Evolutionary conservation across 2,329 filamentous ascomycete species (phyloP).

Genomic region (Fusarium illudens): DNA sequence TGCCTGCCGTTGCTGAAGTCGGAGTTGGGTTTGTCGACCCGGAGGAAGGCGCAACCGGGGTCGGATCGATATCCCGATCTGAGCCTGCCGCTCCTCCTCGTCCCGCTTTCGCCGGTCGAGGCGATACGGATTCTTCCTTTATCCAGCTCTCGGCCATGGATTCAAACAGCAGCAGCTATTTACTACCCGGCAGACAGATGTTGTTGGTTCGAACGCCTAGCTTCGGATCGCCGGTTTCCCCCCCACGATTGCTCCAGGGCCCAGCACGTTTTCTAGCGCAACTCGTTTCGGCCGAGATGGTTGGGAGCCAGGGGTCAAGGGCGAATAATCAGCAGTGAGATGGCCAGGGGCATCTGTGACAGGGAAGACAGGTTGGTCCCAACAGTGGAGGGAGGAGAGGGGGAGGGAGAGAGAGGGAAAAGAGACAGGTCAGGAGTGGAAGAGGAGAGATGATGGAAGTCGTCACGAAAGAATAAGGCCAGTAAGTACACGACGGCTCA

Average conservation of each 20-base stretch:
- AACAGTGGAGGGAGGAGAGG: not conserved
- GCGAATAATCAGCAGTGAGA: constrained; percentile 10
- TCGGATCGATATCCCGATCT: constrained; percentile 13
- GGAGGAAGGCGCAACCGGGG: constrained; percentile 16
- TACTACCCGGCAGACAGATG: not conserved
- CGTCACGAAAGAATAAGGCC: constrained; percentile 5
- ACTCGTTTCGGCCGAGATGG: constrained; percentile 32
- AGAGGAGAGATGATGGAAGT: not conserved
- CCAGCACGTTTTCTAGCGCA: constrained; percentile 11
- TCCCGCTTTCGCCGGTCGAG: constrained; percentile 25
- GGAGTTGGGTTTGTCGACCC: constrained; percentile 9
- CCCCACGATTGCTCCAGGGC: constrained; percentile 25
- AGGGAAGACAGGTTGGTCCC: constrained; percentile 6
- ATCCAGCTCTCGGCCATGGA: constrained; percentile 35
- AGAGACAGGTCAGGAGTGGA: not conserved
- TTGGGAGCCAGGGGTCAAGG: constrained; percentile 21
- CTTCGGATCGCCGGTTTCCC: constrained; percentile 11
- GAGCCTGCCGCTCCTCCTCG: constrained; percentile 5
- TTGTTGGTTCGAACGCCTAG: constrained; percentile 18
- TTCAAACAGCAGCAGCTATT: not conserved
- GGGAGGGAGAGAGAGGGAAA: not conserved
- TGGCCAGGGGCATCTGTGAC: constrained; percentile 23
- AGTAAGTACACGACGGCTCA: constrained; percentile 30
- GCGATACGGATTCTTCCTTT: constrained; percentile 34
- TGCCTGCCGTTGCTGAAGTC: constrained; percentile 2